Conservation (phyloP, 192 early-diverging fungal species). For the Coemansia sp. region DNA sequence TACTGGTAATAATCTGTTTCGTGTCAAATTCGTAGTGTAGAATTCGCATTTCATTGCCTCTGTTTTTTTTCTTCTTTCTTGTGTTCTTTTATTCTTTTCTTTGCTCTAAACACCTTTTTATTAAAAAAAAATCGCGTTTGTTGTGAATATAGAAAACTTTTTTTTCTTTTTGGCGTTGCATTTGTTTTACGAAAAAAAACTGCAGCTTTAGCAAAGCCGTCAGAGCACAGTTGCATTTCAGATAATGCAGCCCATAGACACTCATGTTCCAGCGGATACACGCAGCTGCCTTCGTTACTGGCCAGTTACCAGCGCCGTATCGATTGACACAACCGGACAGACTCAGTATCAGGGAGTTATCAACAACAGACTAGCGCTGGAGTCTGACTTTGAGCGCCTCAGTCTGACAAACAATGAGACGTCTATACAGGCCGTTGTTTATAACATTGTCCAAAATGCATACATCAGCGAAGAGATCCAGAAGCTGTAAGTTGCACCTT, state of each 20-base stretch:
- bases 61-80: too few relatives aligned
- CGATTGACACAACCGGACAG: conserved; percentile 24
- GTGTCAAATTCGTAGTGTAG: too few relatives aligned
- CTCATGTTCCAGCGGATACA: conserved; percentile 34
- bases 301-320: conserved; percentile 27
- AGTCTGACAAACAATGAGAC: conserved; percentile 9
- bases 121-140: too few relatives aligned
- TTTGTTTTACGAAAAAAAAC: too few relatives aligned
- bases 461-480: conserved; percentile 29
- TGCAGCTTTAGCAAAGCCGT: too few relatives aligned
- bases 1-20: background rate
- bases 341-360: conserved; percentile 26
- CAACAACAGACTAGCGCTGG: conserved; percentile 20
- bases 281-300: conserved; percentile 45
- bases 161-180: too few relatives aligned
- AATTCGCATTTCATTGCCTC: too few relatives aligned
- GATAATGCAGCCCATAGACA: conserved; percentile 40
- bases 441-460: conserved; percentile 23
- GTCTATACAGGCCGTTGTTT: conserved; percentile 9
- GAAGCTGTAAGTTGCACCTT: conserved; percentile 25
- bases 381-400: conserved; percentile 27
- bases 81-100: background rate
- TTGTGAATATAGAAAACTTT: too few relatives aligned
- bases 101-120: background rate
- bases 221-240: background rate